These are phyloP conservation scores for Hyphodiscus sp. DNA, from an alignment of 2,329 filamentous ascomycete species.

Conservation along the genomic window DNA sequence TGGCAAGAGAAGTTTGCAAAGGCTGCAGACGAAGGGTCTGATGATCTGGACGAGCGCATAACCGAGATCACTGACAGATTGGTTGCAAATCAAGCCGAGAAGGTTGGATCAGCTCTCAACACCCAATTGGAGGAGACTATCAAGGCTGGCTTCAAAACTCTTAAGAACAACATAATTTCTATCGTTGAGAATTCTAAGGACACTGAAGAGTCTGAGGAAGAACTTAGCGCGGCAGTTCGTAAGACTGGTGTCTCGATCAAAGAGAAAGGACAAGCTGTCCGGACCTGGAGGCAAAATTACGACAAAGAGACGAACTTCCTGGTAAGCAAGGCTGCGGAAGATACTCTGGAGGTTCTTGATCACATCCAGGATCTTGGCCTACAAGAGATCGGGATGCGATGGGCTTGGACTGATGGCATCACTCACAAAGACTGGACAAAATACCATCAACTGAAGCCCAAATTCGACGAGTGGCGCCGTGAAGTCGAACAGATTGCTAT, in stretches of 20 bases:
- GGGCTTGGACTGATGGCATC: constrained; percentile 92
- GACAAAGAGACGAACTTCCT: constrained; percentile 50
- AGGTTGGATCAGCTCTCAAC: constrained; percentile 60
- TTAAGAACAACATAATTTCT: constrained; percentile 62
- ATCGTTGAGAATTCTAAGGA: constrained; percentile 53
- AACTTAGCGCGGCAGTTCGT: constrained; percentile 47
- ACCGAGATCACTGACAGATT: constrained; percentile 66
- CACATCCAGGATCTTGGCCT: constrained; percentile 62
- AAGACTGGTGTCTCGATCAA: constrained; percentile 55
- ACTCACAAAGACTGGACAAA: constrained; percentile 97
- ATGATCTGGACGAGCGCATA: constrained; percentile 57
- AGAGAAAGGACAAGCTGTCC: constrained; percentile 56
- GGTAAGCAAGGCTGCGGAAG: constrained; percentile 51
- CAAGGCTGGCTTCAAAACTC: constrained; percentile 52
- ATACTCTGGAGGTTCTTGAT: constrained; percentile 62
- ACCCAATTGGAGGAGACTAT: constrained; percentile 61
- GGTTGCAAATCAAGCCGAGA: constrained; percentile 58
- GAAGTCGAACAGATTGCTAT: constrained; percentile 74
- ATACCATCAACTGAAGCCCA: constrained; percentile 80
- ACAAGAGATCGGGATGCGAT: constrained; percentile 68
- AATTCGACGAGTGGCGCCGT: constrained; percentile 76
- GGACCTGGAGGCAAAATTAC: constrained; percentile 55
- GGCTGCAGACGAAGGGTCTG: constrained; percentile 77
- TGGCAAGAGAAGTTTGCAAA: constrained; percentile 88
- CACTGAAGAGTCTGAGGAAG: constrained; percentile 44